Base-by-base conservation (phyloP, 106 monocot genomes). In the Gastrodia elata region DNA sequence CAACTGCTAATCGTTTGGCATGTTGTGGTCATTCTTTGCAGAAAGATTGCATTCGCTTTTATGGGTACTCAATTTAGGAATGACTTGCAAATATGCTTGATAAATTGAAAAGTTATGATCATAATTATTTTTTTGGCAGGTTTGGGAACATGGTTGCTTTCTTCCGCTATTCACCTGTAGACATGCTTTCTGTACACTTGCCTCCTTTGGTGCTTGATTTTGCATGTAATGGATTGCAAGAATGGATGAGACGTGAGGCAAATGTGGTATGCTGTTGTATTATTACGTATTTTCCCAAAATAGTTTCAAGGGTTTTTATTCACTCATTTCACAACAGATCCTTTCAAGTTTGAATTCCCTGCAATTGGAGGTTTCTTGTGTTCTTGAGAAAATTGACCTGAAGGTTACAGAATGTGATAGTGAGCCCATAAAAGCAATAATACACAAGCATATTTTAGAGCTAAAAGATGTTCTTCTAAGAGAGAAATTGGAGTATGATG, bases 11-110 rank as follows among this genome's bases (percentile, higher is more conserved):
- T 57, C 92, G 93, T 70, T 64, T 91, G 74, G 92, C 97, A 38
- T 83, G 84, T 72, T 97, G 97, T 84, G 97, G 97, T 2, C 97
- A 97, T 78, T 97, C 97, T 79, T 80, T 97, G 2, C 92, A 89
- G 64, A 90, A 79, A 77, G 97, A 97, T 40, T 97, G 97, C 68
- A 88, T 97, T 73, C 90, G 88, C 0, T 97, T 93, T 77, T 97
- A 80, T 76, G 92, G 97, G 97, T 97, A 91, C 70, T 61, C 28
- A 28, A 26, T 61, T 61, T 61, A 61, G 61, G 9, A 61, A 32
- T 52, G 61, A 11, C 32, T 61, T 61, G 61, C 61, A 32, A 38
- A 30, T 2, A 24, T 40, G 38, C 13, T 13, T 22, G 22, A 71
- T 28, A 49, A 6, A 46, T 69, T n/a, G 13, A 8, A 25, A 38